Evolutionary conservation across 2,329 filamentous ascomycete genomes (phyloP).

Genomic region (Neonectria faginata): DNA sequence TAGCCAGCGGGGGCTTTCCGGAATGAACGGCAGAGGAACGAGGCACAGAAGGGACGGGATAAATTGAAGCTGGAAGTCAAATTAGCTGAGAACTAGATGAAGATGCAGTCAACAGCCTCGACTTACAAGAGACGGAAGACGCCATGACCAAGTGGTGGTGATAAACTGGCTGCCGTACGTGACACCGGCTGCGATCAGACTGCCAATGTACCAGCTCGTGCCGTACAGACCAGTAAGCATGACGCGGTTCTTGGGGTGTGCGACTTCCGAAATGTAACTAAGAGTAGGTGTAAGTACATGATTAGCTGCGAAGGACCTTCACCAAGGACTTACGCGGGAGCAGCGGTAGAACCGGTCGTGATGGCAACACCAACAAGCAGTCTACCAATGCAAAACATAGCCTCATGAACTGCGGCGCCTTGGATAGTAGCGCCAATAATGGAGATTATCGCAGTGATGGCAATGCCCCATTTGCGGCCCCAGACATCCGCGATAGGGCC

Average conservation of each 20-base stretch:
- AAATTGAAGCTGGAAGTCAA: slow-evolving; percentile 1
- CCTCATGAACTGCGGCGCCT: slow-evolving; percentile 27
- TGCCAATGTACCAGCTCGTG: slow-evolving; percentile 20
- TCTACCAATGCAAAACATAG: slow-evolving; percentile 34
- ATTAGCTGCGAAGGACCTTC: too few relatives aligned
- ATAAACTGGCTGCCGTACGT: slow-evolving; percentile 17
- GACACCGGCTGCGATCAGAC: slow-evolving; percentile 12
- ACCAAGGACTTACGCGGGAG: slow-evolving; percentile 6
- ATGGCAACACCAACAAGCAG: slow-evolving; percentile 19
- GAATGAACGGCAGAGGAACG: slow-evolving; percentile 13
- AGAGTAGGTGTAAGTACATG: neutral
- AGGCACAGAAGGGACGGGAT: slow-evolving; percentile 13
- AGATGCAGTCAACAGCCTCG: too few relatives aligned
- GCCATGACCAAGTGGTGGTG: slow-evolving; percentile 21
- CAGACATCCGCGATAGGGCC: slow-evolving; percentile 11
- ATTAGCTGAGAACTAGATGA: too few relatives aligned
- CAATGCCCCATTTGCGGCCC: slow-evolving; percentile 19
- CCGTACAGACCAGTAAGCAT: slow-evolving; percentile 19
- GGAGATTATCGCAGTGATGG: slow-evolving; percentile 62
- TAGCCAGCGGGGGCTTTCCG: slow-evolving; percentile 12
- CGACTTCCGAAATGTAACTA: slow-evolving; percentile 22
- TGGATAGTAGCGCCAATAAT: slow-evolving; percentile 61
- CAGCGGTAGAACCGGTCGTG: slow-evolving; percentile 14
- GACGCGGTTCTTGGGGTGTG: slow-evolving; percentile 18
- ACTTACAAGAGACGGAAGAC: slow-evolving; percentile 13